Conservation (phyloP, 345 rosid species). For the Lumnitzera littorea region DNA sequence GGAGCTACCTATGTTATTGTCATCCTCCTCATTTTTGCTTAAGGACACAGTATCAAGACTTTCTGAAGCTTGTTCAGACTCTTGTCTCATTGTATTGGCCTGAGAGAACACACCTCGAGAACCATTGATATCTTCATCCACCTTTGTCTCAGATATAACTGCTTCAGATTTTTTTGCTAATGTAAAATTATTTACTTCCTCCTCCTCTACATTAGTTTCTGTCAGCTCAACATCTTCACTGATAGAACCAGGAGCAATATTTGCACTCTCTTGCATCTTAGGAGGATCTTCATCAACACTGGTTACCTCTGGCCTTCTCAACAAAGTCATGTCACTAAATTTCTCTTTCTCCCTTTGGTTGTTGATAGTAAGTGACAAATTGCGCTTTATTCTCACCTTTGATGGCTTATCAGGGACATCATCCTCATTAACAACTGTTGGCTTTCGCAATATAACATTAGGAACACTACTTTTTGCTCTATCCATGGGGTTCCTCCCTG, state of each 20-base stretch:
- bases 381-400: slow-evolving; percentile 50
- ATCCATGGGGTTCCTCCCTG: slow-evolving; percentile 29
- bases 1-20: slow-evolving; percentile 21
- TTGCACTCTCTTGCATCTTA: slow-evolving; percentile 17
- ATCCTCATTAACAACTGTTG: slow-evolving; percentile 41
- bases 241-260: not conserved
- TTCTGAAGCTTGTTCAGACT: slow-evolving; percentile 4
- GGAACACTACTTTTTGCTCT: slow-evolving; percentile 46
- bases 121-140: slow-evolving; percentile 8
- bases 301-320: slow-evolving; percentile 22
- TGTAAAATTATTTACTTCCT: slow-evolving; percentile 33
- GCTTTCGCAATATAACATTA: slow-evolving; percentile 83
- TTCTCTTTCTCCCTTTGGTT: slow-evolving; percentile 43
- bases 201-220: slow-evolving; percentile 20
- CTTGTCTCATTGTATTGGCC: not conserved
- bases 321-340: slow-evolving; percentile 66
- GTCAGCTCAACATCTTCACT: slow-evolving; percentile 3
- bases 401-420: slow-evolving; percentile 49
- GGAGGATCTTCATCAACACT: slow-evolving; percentile 12
- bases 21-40: slow-evolving; percentile 9
- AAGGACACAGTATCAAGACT: too few species aligned
- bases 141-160: slow-evolving; percentile 13
- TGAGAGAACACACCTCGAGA: not conserved
- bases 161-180: slow-evolving; percentile 44
- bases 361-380: slow-evolving; percentile 61